Evolutionary conservation across 768 basidiomycete genomes (phyloP), one percentile per base, ranked within the genome.

Genomic region (Mycena sanguinolenta): DNA sequence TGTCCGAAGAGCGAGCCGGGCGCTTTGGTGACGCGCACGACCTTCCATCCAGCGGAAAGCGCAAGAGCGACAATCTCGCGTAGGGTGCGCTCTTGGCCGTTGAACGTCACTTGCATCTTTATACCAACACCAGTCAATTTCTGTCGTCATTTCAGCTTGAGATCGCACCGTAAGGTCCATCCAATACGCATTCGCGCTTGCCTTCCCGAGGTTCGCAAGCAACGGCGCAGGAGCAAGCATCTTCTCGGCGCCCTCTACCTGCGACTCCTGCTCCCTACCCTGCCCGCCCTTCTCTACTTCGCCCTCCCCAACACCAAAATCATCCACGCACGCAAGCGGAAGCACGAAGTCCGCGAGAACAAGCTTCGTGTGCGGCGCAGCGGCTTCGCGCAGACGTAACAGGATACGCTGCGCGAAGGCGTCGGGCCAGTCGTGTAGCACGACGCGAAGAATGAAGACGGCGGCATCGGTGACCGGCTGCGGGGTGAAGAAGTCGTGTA

Each of bases 361-460:
- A 3, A 95, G 82, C 66, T 82, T 87, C 28, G 93, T 94, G 3
- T 83, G 78, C 0, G 85, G 85, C 6, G 82, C 79, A 4, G 87
- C 85, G 10, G 87, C 86, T 61, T 84, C 83, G 28, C 87, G 80
- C 38, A 87, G 78, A 0, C 80, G 79, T 21, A 85, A 74, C 7
- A 88, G 81, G 49, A 89, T 87, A 58, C 77, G 76, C 36, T 84
- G 81, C 25, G 88, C 88, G 71, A 81, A 85, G 1, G 81, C 82
- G 71, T 94, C 91, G 1, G 92, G 90, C 93, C 93, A 94, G 75
- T 95, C 93, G 73, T 95, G 93, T 38, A 92, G 82, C 44, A 94
- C 87, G 23, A 90, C 89, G 27, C 93, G 88, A 34, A 94, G 82
- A 38, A 94, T 82, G 76, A 90, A 95, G 8, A 93, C 88, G 0